These are phyloP conservation scores for Trichoderma gamsii DNA, from an alignment of 495 filamentous ascomycete species.

Conservation along the genomic window DNA sequence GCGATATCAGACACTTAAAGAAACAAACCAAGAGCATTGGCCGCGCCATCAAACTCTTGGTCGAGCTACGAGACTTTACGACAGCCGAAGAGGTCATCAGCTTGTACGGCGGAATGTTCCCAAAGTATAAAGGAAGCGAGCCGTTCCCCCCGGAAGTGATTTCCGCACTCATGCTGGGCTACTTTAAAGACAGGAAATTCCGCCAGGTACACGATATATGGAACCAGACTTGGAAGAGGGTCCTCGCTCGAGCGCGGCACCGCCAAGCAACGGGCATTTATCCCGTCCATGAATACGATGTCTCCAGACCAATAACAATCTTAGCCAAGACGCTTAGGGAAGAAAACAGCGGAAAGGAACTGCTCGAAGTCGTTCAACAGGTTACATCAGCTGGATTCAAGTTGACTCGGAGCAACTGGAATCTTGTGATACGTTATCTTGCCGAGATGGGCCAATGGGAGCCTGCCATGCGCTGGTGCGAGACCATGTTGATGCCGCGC, in stretches of 20 bases:
- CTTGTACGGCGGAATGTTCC: constrained; percentile 39
- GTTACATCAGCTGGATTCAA: constrained; percentile 58
- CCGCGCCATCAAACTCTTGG: constrained; percentile 50
- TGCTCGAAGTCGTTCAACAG: constrained; percentile 44
- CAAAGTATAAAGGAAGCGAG: constrained; percentile 23
- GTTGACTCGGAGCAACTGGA: constrained; percentile 59
- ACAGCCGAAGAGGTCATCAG: constrained; percentile 53
- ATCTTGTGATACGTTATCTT: constrained; percentile 49
- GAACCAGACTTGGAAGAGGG: constrained; percentile 46
- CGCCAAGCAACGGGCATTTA: constrained; percentile 31
- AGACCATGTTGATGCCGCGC: constrained; percentile 63
- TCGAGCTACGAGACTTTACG: constrained; percentile 46
- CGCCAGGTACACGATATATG: constrained; percentile 59
- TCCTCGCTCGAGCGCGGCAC: background rate
- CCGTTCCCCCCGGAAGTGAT: constrained; percentile 52
- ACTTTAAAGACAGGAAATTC: constrained; percentile 49
- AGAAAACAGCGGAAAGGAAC: constrained; percentile 38
- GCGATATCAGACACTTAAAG: constrained; percentile 47
- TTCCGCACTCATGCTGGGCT: constrained; percentile 57
- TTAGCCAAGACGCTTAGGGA: constrained; percentile 55
- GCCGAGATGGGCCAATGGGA: constrained; percentile 34
- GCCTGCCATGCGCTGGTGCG: constrained; percentile 61
- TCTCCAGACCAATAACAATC: constrained; percentile 50
- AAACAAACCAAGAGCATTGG: constrained; percentile 27
- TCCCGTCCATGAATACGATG: constrained; percentile 50